Evolutionary conservation across 163 green algal genomes (phyloP).

Genomic region (Chlamydomonas reinhardtii): DNA sequence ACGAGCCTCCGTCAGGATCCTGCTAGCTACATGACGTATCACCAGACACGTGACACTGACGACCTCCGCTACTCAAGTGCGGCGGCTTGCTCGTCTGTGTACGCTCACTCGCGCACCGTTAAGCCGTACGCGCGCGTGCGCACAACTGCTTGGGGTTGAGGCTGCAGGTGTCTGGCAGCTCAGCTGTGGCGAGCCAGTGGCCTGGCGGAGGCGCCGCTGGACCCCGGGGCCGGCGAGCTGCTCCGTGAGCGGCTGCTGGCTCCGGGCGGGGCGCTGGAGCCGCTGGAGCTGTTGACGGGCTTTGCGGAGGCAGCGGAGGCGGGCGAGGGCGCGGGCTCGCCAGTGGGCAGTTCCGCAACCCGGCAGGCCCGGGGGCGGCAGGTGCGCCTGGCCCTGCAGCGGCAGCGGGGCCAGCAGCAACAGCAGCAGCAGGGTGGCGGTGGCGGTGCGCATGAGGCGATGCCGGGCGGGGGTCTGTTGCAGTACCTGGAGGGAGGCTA

Average conservation of each 20-base stretch:
- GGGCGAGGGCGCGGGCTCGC: background rate
- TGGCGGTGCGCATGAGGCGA: background rate
- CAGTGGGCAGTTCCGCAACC: background rate
- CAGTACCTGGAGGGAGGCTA: slow-evolving; percentile 16
- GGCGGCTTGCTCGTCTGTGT: too few species aligned
- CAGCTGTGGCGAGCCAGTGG: slow-evolving; percentile 70
- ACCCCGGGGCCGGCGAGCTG: slow-evolving; percentile 47
- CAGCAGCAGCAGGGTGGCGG: background rate
- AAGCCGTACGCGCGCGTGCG: too few species aligned
- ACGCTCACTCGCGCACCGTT: too few species aligned
- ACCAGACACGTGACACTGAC: too few species aligned
- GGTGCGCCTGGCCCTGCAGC: background rate
- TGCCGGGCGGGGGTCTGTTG: slow-evolving; percentile 6
- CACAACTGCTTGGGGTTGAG: too few species aligned
- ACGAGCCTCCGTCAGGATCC: too few species aligned
- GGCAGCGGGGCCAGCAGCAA: background rate
- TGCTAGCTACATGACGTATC: too few species aligned
- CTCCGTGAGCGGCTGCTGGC: slow-evolving; percentile 51
- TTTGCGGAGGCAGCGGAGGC: slow-evolving; percentile 35
- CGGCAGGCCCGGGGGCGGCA: background rate
- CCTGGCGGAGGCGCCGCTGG: slow-evolving; percentile 66
- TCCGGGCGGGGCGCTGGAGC: slow-evolving; percentile 66
- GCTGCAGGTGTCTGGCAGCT: slow-evolving; percentile 61
- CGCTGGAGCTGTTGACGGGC: slow-evolving; percentile 57
- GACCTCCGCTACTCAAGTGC: too few species aligned